These are phyloP conservation scores for Keithomyces neogunnii DNA, from an alignment of 2,329 filamentous ascomycete species.

Conservation along the genomic window DNA sequence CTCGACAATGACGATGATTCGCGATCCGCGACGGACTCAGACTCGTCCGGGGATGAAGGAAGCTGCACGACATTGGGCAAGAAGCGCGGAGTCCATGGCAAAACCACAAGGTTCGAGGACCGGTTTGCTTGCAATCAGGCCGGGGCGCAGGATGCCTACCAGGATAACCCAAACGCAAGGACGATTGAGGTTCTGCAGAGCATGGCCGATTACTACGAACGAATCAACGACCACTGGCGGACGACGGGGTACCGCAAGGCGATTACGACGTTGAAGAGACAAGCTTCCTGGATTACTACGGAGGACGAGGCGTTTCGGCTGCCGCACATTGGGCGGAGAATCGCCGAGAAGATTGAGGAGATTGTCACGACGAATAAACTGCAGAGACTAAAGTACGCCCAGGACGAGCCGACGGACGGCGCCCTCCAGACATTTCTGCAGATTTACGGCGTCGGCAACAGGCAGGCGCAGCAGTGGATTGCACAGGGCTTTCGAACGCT, in stretches of 20 bases:
- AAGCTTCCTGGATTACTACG: slow-evolving; percentile 54
- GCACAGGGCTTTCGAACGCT: slow-evolving; percentile 66
- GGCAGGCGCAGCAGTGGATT: slow-evolving; percentile 68
- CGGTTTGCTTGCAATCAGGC: slow-evolving; percentile 47
- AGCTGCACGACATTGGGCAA: neutral
- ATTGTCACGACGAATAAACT: slow-evolving; percentile 70
- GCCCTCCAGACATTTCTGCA: slow-evolving; percentile 62
- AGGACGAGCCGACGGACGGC: slow-evolving; percentile 55
- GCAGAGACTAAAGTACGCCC: slow-evolving; percentile 61
- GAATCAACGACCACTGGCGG: slow-evolving; percentile 71
- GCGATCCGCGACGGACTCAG: neutral
- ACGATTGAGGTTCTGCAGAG: slow-evolving; percentile 71
- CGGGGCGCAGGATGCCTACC: slow-evolving; percentile 33
- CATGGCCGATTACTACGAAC: slow-evolving; percentile 71
- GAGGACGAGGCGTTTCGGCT: slow-evolving; percentile 60
- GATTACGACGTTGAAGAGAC: slow-evolving; percentile 62
- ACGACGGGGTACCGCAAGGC: slow-evolving; percentile 67
- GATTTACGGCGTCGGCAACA: slow-evolving; percentile 69
- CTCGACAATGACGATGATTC: slow-evolving; percentile 41
- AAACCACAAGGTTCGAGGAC: slow-evolving; percentile 32
- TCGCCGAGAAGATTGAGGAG: slow-evolving; percentile 84
- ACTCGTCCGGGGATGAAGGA: neutral
- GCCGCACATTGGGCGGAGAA: slow-evolving; percentile 58
- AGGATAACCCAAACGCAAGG: slow-evolving; percentile 59
- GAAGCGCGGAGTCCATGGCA: slow-evolving; percentile 7